Base-by-base conservation (phyloP, 139 green algal species). In the Chlamydomonas incerta region DNA sequence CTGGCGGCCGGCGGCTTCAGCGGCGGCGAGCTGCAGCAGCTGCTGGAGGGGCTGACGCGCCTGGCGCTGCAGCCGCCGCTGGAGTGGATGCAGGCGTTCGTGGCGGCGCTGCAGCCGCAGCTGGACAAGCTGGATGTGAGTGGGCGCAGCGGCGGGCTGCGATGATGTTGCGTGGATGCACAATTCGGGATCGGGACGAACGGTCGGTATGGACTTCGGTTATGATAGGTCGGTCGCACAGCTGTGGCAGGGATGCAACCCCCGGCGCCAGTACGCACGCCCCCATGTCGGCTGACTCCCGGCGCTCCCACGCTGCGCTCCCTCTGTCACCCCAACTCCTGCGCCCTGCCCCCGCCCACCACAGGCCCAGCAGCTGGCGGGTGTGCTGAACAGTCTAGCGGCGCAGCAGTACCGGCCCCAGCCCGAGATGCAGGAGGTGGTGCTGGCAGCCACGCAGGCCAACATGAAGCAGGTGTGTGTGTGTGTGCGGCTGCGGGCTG, bases 21-120 rank as follows among this genome's bases (percentile, higher is more conserved):
- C 62, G 76, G 28, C 2, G 62, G 37, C 31, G 60, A 83, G 76
- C 76, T 83, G 58, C 26, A 46, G 60, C 76, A 73, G 62, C 76
- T 83, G 76, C 76, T 83, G 60, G 76, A 83, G 76, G 76, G 76
- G 6, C 60, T 83, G 1, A 83, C 76, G 60, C 62, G 76, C 26
- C 58, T 83, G 62, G 35, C 76, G 62, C 62, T 83, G 41, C 76
- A 83, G 76, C 76, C 76, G 60, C 62, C 62, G 31, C 62, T 83
- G 62, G 76, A 63, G 62, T 83, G 76, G 76, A 83, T 83, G 76
- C 76, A 73, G 62, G 62, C 28, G 11, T 73, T 65, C 41, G 76
- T 83, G 76, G 76, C 10, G 62, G 62, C 46, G 37, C 76, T 83
- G 76, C 17, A 63, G 41, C 76, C 76, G 18, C 24, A 47, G 76